A percentile compares a stretch with the other conserved stretches of the same genome.
Evolutionary conservation across 305 asterid genomes (phyloP).

Genomic region (Solanum hybrid): DNA sequence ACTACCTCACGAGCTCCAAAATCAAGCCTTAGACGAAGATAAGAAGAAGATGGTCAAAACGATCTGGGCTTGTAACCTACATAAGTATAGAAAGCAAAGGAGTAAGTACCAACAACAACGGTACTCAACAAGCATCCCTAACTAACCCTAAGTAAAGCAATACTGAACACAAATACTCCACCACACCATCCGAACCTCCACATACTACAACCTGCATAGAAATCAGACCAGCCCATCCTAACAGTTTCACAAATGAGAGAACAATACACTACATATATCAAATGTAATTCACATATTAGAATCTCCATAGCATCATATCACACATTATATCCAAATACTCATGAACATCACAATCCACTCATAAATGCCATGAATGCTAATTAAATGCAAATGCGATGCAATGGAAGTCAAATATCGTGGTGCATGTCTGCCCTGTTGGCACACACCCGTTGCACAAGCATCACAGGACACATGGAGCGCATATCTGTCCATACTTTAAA

Average conservation of each 20-base stretch:
- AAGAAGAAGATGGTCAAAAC: background rate
- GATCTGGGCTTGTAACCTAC: background rate
- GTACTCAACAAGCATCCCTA: background rate
- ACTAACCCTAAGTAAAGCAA: background rate
- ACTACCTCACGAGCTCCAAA: background rate
- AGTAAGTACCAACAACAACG: background rate
- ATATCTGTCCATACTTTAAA: background rate
- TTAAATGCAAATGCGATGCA: background rate
- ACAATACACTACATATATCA: background rate
- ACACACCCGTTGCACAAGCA: background rate
- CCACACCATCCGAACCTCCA: background rate
- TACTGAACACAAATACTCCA: background rate
- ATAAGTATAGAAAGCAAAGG: background rate
- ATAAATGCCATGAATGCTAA: background rate
- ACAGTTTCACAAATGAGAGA: background rate
- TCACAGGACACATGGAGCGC: background rate
- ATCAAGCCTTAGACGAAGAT: background rate
- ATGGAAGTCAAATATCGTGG: background rate
- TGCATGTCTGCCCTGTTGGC: background rate
- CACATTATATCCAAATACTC: no score
- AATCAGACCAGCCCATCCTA: background rate
- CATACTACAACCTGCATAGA: background rate
- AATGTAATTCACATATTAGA: background rate
- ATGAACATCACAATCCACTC: background rate
- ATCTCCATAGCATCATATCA: background rate